Evolutionary conservation across 2,329 filamentous ascomycete species (phyloP), one percentile per base, ranked within the genome.

Genomic region (Claviceps pazoutovae): DNA sequence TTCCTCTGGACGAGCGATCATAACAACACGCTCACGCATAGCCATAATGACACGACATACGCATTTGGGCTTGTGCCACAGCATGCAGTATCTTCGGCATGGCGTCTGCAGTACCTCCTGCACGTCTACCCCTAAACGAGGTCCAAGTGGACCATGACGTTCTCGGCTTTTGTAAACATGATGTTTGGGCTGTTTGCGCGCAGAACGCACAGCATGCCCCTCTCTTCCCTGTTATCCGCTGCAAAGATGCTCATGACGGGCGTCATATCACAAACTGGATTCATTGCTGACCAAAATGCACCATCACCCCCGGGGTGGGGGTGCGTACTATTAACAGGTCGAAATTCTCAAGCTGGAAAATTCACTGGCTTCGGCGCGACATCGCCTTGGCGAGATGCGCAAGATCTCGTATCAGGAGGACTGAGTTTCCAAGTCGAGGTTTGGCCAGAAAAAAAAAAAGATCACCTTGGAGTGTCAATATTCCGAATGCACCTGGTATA

Each of bases 331-430:
- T 45, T 19, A 49, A 50, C 63, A 95, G 89, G 93, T 98, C 64
- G 90, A 98, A 70, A 98, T 98, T 59, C 75, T 97, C 51, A 89
- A 97, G 69, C 78, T 98, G 57, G 90, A 97, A 71, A 98, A 97
- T 63, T 72, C 80, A 30, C 78, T 98, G 41, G 76, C 83, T 8
- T 74, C 86, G 36, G 93, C 93, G 43, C 78, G 91, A 59, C 82
- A 85, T 63, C 77, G 89, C 51, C 73, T 98, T 57, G 91, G 93
- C 56, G 93, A 98, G 76, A 97, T 98, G 93, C 82, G 93, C 66
- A 96, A 96, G 80, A 88, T 95, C 56, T 91, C 86, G 5, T 96
- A 96, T 71, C 85, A 86, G 65, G 87, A 94, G 63, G 85, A 91
- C 39, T 76, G 70, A 49, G 17, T 44, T 23, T 11, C 8, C 30